Percentiles rank a stretch among this genome's conserved stretches.
Evolutionary conservation across 306 rosid species (phyloP).

Genomic region (Dryas alaskensis): DNA sequence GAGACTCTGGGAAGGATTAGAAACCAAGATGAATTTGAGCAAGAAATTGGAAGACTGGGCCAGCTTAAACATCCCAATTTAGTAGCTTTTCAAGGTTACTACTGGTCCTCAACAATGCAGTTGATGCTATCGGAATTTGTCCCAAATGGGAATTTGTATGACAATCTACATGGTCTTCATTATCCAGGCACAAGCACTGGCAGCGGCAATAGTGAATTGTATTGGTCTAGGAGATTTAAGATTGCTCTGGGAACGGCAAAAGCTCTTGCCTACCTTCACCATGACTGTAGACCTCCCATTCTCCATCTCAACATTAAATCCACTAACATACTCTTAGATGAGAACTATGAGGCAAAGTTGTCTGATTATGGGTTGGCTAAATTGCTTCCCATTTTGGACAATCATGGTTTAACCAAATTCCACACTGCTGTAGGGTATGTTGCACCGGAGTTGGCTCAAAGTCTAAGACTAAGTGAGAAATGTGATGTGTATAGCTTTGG

Average conservation of each 20-base stretch:
- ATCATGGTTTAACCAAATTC: slow-evolving; percentile 69
- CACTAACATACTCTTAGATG: slow-evolving; percentile 81
- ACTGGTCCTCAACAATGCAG: slow-evolving; percentile 95
- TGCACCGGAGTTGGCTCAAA: slow-evolving; percentile 94
- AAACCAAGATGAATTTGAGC: slow-evolving; percentile 94
- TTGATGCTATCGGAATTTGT: slow-evolving; percentile 87
- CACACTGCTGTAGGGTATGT: slow-evolving; percentile 89
- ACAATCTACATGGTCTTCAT: slow-evolving; percentile 71
- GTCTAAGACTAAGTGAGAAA: slow-evolving; percentile 82
- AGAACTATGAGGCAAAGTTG: slow-evolving; percentile 72
- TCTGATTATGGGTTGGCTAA: slow-evolving; percentile 90
- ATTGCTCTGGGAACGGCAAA: slow-evolving; percentile 89
- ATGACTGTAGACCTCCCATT: slow-evolving; percentile 84
- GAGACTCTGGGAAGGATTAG: slow-evolving; percentile 86
- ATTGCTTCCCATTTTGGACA: slow-evolving; percentile 86
- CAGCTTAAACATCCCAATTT: slow-evolving; percentile 71
- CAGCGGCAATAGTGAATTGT: slow-evolving; percentile 54
- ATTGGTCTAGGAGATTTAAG: slow-evolving; percentile 80
- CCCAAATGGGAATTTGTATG: slow-evolving; percentile 77
- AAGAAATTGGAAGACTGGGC: slow-evolving; percentile 81
- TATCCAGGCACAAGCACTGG: slow-evolving; percentile 84
- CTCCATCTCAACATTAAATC: slow-evolving; percentile 98
- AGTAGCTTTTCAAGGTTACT: slow-evolving; percentile 86
- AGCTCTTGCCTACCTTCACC: slow-evolving; percentile 92
- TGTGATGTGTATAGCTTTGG: slow-evolving; percentile 96